These are phyloP conservation scores for Gaultheria prostrata DNA, from an alignment of 148 eudicot genomes.

Conservation along the genomic window DNA sequence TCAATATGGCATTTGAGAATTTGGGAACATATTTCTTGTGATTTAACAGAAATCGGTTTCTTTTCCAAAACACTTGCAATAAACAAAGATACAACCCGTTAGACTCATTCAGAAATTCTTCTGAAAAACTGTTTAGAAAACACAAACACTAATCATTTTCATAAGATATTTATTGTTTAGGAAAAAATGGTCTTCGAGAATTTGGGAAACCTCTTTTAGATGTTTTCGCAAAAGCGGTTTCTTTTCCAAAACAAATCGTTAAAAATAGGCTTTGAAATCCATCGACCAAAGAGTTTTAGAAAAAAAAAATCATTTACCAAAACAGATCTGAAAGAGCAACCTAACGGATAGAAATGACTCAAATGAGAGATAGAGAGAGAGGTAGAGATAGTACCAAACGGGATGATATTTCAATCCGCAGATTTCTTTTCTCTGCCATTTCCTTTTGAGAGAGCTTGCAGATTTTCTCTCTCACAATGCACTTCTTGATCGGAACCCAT, in stretches of 20 bases:
- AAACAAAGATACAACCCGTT: neutral
- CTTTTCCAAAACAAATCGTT: neutral
- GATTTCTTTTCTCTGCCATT: neutral
- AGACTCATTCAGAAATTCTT: neutral
- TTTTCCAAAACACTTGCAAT: neutral
- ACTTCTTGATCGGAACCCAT: constrained; percentile 5
- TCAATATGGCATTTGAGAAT: too few species aligned
- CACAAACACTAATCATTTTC: neutral
- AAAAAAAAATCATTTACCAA: neutral
- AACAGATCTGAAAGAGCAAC: neutral
- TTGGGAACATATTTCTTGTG: neutral
- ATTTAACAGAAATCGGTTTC: neutral
- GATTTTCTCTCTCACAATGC: neutral
- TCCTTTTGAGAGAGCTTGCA: neutral
- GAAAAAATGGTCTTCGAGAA: neutral
- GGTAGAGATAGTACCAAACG: neutral
- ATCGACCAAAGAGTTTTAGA: neutral
- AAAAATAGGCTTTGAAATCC: neutral
- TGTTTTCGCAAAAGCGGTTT: neutral
- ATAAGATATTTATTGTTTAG: neutral
- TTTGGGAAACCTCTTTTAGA: too few species aligned
- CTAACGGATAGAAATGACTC: neutral
- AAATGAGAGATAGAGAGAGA: neutral
- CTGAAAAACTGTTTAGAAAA: neutral
- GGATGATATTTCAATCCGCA: neutral